Evolutionary conservation across 805 yeast species (phyloP), one percentile per base, ranked within the genome.

Genomic region (Teunomyces cretensis): DNA sequence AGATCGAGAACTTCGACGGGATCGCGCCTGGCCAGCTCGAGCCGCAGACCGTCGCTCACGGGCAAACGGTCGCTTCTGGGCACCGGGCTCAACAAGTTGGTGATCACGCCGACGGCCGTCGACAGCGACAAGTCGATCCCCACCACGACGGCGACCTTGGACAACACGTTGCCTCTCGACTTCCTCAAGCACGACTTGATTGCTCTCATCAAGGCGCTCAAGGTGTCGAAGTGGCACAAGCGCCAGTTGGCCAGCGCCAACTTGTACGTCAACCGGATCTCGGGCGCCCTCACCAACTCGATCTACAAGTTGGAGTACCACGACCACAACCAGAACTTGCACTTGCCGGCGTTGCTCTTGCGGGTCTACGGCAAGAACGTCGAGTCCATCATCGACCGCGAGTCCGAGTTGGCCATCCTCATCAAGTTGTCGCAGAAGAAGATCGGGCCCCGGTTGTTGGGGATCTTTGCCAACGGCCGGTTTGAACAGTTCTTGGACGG

Each of bases 281-380:
- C 88, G 30, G 98, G 99, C 15, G 99, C 99, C 0, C 75, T 94
- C 62, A 94, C 98, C 15, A 94, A 94, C 63, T 85, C 91, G 28
- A 86, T 92, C 44, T 94, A 86, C 63, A 82, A 82, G 57, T 78
- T 94, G 2, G 84, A 78, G 55, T 83, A 86, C 43, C 51, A 65
- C 53, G 52, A 72, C 62, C 37, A 49, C 51, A 43, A 62, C 60
- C 65, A 61, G 37, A 54, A 53, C 30, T 35, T 57, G n/a, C 56
- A 46, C 55, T 80, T 74, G 53, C 91, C 86, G 17, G 68, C 81
- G 9, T 68, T 94, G 30, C 67, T 94, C 35, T 68, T 94, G 50
- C 71, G 99, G 53, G 80, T 94, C 4, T 94, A 90, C 58, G 99
- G 99, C 15, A 84, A 87, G 30, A 88, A 89, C 57, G 95, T 84